phyloP scores from a whole-genome alignment of 164 flowering plant species.

The Santalum album region DNA sequence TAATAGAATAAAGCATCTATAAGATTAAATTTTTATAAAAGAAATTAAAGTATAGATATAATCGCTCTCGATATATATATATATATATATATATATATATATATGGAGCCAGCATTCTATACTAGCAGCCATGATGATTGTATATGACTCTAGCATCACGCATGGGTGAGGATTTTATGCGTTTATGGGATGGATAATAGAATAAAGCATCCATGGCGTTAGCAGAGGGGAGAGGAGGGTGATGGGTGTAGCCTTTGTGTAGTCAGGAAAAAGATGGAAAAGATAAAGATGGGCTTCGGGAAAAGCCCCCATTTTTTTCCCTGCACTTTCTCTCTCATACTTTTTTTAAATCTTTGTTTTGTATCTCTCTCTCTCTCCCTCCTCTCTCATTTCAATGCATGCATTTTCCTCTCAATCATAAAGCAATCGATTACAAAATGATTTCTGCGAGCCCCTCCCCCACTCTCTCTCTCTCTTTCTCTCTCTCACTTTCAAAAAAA shows the following conservation, averaged over 20 bases:
- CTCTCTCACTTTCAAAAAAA: slow-evolving; percentile 25
- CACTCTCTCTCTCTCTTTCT: too few species aligned
- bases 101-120: not conserved
- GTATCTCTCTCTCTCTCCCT: slow-evolving; percentile 3
- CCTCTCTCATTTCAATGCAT: not conserved
- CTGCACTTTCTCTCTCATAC: slow-evolving; percentile 4
- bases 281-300: not conserved
- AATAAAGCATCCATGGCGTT: too few species aligned
- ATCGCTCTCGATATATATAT: not conserved
- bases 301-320: not conserved
- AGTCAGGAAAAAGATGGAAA: not conserved
- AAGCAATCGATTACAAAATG: slow-evolving; percentile 59
- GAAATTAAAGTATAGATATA: not conserved
- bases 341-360: too few species aligned
- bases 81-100: too few species aligned
- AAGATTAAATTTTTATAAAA: not conserved
- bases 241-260: not conserved
- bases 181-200: too few species aligned
- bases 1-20: too few species aligned
- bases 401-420: slow-evolving; percentile 28
- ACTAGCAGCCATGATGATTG: not conserved
- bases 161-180: too few species aligned
- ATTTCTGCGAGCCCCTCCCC: too few species aligned
- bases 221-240: not conserved
- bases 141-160: not conserved